Evolutionary conservation across 257 asterid genomes (phyloP).

Genomic region (Solanum etuberosum): DNA sequence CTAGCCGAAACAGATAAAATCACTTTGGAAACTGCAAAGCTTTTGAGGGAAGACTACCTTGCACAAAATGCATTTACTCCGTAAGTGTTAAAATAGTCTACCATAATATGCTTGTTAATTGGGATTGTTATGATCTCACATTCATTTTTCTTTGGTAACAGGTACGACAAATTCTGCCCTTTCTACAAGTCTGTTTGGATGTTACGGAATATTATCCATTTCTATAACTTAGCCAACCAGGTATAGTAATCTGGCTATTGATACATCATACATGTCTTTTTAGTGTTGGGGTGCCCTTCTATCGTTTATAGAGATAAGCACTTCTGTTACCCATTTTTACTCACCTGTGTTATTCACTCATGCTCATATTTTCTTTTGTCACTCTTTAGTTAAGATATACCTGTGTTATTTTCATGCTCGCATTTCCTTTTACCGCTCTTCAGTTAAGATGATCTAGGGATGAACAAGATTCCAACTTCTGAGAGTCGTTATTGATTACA

Average conservation of each 20-base stretch:
- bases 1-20: slow-evolving; percentile 91
- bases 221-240: slow-evolving; percentile 95
- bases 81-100: slow-evolving; percentile 23
- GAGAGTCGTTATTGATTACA: background rate
- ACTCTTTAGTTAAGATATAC: background rate
- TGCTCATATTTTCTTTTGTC: background rate
- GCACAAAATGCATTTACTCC: slow-evolving; percentile 98
- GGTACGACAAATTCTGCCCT: slow-evolving; percentile 90
- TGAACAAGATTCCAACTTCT: background rate
- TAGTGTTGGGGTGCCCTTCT: background rate
- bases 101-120: background rate
- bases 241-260: slow-evolving; percentile 15
- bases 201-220: slow-evolving; percentile 98
- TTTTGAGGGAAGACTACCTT: slow-evolving; percentile 95
- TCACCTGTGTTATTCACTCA: background rate
- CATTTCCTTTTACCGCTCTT: background rate
- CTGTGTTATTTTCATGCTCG: background rate
- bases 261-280: background rate
- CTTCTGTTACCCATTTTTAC: background rate
- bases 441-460: background rate
- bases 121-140: background rate
- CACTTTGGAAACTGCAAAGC: slow-evolving; percentile 93
- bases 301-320: background rate
- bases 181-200: slow-evolving; percentile 98
- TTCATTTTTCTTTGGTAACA: slow-evolving; percentile 16